Evolutionary conservation across 192 early-diverging fungal genomes (phyloP), one percentile per base, ranked within the genome.

Genomic region (Coemansia sp.): DNA sequence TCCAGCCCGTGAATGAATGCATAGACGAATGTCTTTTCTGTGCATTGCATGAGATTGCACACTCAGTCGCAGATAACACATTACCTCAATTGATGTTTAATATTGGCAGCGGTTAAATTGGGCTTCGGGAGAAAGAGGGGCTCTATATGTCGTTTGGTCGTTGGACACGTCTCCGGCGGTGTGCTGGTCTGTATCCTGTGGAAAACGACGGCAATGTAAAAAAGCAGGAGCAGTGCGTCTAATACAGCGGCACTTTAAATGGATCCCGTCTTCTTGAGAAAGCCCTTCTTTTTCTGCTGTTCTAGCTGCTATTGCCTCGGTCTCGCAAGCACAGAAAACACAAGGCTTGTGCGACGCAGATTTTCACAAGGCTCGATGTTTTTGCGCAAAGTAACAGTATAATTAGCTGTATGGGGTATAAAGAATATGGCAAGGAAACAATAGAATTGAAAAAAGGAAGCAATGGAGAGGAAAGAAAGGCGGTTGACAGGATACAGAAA

Each of bases 171-270:
- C 20, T 21, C 23, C 13, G 0, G 46, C 46, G 46, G 46, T 49
- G 46, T 12, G 46, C 46, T 49, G 12, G 46, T 25, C 23, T 25
- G 46, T 25, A 49, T 21, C 46, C 53, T 56, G 53, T 56, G 26
- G 29, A 31, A n/a, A 34, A 34, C 53, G 53, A 31, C 29, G 29
- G 33, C 53, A 34, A 56, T 25, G 48, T 33, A 56, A 30, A 42
- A 49, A 49, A 49, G 23, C 46, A 34, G 53, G 53, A 56, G 31
- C 53, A 56, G 53, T 56, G 53, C 53, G 29, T 31, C 53, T 56
- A 56, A 56, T 56, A 31, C 53, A 56, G 53, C 53, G 53, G 29
- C 53, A 56, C 53, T 56, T 56, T 51, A 21, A n/a, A 34, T 56
- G 28, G 30, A 4, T 56, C 53, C 29, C 33, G 46, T 25, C 46